Conservation (phyloP, 1,284 basidiomycete genomes). For the Malassezia equina region DNA sequence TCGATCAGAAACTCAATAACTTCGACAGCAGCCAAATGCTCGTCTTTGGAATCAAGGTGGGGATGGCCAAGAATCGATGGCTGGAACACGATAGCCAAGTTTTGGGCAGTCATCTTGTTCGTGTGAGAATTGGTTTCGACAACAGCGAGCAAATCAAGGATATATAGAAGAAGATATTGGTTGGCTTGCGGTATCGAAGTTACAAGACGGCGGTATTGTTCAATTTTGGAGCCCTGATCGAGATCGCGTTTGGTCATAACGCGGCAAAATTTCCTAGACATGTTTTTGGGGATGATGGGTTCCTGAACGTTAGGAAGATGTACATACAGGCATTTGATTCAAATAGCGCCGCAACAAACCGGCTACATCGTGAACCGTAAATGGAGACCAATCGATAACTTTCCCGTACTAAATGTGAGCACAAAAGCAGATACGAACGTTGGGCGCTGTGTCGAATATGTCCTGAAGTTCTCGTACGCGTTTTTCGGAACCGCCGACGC, state of each 20-base stretch:
- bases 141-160: constrained; percentile 86
- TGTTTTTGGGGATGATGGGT: constrained; percentile 74
- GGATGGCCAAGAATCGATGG: constrained; percentile 64
- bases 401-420: constrained; percentile 66
- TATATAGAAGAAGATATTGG: constrained; percentile 87
- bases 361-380: constrained; percentile 88
- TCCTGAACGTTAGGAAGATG: constrained; percentile 55
- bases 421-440: neutral
- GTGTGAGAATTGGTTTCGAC: constrained; percentile 81
- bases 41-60: constrained; percentile 55
- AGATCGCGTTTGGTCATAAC: constrained; percentile 51
- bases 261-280: constrained; percentile 80
- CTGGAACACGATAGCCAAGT: constrained; percentile 47
- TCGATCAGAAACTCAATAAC: constrained; percentile 90
- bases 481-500: constrained; percentile 64
- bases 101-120: constrained; percentile 90
- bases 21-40: constrained; percentile 74
- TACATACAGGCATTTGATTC: constrained; percentile 61
- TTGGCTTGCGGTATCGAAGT: constrained; percentile 73
- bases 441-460: constrained; percentile 73
- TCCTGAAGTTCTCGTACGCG: constrained; percentile 90
- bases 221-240: constrained; percentile 31
- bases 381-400: constrained; percentile 78
- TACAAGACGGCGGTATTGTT: constrained; percentile 69
- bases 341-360: constrained; percentile 90